These are phyloP conservation scores for Botryotinia convoluta DNA, from an alignment of 2,329 filamentous ascomycete genomes.

Conservation along the genomic window DNA sequence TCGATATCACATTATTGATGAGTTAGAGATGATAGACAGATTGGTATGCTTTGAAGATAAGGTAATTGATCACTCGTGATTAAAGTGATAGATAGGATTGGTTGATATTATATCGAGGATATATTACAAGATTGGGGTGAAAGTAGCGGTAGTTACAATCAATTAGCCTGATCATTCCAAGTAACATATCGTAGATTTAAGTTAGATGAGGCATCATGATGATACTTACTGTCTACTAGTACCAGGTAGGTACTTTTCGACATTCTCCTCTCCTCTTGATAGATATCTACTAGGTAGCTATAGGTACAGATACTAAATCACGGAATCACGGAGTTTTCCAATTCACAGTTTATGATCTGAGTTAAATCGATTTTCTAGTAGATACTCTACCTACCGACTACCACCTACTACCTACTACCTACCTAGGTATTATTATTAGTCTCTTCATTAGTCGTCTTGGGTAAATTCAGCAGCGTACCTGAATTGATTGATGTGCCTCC, in stretches of 20 bases:
- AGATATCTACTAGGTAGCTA: too few relatives aligned
- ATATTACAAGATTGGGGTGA: neutral
- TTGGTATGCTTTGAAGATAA: neutral
- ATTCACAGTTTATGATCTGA: neutral
- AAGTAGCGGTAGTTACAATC: neutral
- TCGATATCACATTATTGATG: neutral
- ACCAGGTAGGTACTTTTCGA: neutral
- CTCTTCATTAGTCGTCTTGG: neutral
- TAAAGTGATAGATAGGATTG: neutral
- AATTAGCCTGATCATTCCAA: neutral
- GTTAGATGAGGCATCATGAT: too few relatives aligned
- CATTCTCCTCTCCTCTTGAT: neutral
- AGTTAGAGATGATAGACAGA: neutral
- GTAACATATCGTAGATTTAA: too few relatives aligned
- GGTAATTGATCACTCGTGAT: too few relatives aligned
- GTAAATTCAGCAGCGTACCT: neutral
- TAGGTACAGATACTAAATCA: too few relatives aligned
- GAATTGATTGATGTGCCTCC: slow-evolving; percentile 1
- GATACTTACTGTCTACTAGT: too few relatives aligned
- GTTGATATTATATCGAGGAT: neutral
- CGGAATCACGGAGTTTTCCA: too few relatives aligned
- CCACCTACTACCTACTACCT: too few relatives aligned
- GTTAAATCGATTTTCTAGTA: neutral
- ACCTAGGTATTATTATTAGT: too few relatives aligned
- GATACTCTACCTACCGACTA: neutral